Evolutionary conservation across 495 filamentous ascomycete genomes (phyloP).

Genomic region (Daldinia grandis): DNA sequence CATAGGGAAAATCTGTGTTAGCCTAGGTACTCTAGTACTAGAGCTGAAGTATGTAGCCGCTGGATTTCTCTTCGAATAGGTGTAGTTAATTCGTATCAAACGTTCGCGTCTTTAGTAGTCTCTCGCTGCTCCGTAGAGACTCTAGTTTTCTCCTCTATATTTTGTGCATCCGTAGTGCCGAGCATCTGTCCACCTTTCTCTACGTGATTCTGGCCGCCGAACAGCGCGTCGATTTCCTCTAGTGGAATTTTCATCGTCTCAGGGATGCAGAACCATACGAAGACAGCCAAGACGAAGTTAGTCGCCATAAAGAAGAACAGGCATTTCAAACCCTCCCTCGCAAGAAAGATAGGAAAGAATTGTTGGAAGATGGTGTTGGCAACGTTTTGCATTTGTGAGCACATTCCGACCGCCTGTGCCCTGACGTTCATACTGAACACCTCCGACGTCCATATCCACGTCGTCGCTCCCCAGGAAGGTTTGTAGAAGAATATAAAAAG

Average conservation of each 20-base stretch:
- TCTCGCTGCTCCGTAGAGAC: slow-evolving; percentile 12
- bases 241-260: slow-evolving; percentile 72
- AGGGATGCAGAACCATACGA: slow-evolving; percentile 70
- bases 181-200: slow-evolving; percentile 57
- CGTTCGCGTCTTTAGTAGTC: slow-evolving; percentile 1
- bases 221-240: slow-evolving; percentile 71
- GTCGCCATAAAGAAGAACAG: slow-evolving; percentile 57
- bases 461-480: slow-evolving; percentile 72
- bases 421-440: slow-evolving; percentile 74
- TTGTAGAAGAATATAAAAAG: slow-evolving; percentile 76
- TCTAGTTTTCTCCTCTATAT: slow-evolving; percentile 12
- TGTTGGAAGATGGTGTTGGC: slow-evolving; percentile 71
- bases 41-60: neutral
- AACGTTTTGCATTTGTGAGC: slow-evolving; percentile 71
- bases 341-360: slow-evolving; percentile 72
- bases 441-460: slow-evolving; percentile 74
- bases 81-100: slow-evolving; percentile 2
- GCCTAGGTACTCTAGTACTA: neutral
- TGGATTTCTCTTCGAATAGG: neutral
- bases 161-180: slow-evolving; percentile 17
- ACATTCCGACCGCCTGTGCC: slow-evolving; percentile 74
- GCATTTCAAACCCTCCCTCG: slow-evolving; percentile 60
- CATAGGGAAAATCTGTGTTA: neutral
- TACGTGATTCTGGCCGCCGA: slow-evolving; percentile 67
- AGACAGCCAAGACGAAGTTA: slow-evolving; percentile 65